Conservation (phyloP, 257 asterid species). For the Plantago major region DNA sequence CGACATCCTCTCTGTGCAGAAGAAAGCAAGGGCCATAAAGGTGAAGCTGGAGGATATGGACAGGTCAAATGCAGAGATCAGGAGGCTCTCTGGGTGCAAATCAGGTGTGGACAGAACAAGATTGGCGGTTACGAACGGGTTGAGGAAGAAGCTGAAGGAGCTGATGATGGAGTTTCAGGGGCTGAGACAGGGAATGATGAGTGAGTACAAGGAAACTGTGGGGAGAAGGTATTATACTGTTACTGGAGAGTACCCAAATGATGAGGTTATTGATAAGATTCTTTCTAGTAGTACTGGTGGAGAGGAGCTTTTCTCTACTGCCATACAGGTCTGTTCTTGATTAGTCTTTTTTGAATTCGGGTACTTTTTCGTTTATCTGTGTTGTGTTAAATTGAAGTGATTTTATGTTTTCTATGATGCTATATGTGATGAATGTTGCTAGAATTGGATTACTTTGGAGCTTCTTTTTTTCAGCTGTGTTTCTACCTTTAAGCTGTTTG, state of each 20-base stretch:
- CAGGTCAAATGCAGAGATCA: constrained; percentile 51
- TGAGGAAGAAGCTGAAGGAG: constrained; percentile 88
- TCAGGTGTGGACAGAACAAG: constrained; percentile 71
- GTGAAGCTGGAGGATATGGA: constrained; percentile 80
- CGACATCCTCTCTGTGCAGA: constrained; percentile 53
- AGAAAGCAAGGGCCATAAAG: constrained; percentile 56
- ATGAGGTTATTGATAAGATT: constrained; percentile 72
- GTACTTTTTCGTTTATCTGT: no score
- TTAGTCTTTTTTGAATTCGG: background rate
- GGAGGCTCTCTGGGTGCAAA: constrained; percentile 74
- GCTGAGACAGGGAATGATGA: constrained; percentile 86
- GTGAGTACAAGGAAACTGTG: constrained; percentile 79
- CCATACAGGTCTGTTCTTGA: constrained; percentile 53
- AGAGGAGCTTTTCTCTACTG: constrained; percentile 74
- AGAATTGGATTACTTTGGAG: background rate
- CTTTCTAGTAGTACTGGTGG: constrained; percentile 68
- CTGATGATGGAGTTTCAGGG: constrained; percentile 93
- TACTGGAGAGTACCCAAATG: constrained; percentile 70
- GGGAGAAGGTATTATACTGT: constrained; percentile 84
- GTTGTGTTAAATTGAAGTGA: no score
- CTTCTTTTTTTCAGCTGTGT: background rate
- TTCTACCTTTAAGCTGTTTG: no score
- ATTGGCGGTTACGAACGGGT: constrained; percentile 80
- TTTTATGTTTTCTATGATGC: no score
- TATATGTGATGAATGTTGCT: no score